Base-by-base conservation (phyloP, 2,329 filamentous ascomycete genomes). In the Colletotrichum endophyticum region DNA sequence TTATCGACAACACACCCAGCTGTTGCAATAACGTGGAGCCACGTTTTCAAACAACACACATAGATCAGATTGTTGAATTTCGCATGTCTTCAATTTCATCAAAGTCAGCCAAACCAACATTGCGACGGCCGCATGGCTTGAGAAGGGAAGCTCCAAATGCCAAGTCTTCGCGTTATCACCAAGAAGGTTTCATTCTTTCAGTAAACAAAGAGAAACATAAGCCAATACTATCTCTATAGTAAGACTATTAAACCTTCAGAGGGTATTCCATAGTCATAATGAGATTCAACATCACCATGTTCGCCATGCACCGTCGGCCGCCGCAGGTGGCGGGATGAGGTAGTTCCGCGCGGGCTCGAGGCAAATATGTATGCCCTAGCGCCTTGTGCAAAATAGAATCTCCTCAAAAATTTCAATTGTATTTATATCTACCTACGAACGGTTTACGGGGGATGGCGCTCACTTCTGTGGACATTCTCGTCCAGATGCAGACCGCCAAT, bases 111-210 rank as follows among this genome's bases (percentile, higher is more conserved):
- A 16, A 8, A 39, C 15, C 34, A 39, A 1, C 39, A 44, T 44
- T 8, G 8, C 0, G 8, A 6, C 1, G 0, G 8, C 5, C 8
- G 5, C 1, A 16, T 11, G 16, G 39, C 15, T 1, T 1, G 16
- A 11, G 39, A 44, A 9, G 39, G 8, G 1, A 11, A 44, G 39
- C 39, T 1, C 39, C 39, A 9, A 11, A 2, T n/a, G 19, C 19
- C 39, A 44, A 0, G 39, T 44, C 39, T 19, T 44, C 1, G 39
- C 39, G 39, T 0, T 1, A 8, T 19, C 36, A 19, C 15, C 16
- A 39, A 19, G 15, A 16, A 36, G 4, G 34, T 8, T 39, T 39
- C 4, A 39, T 16, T 39, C 15, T 39, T 39, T 19, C 0, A 39
- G 7, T 19, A 39, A 39, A 19, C 4, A 39, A 39, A 2, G 15